phyloP scores from a whole-genome alignment of 192 early-diverging fungal genomes.

The Oehlia diaphana region DNA sequence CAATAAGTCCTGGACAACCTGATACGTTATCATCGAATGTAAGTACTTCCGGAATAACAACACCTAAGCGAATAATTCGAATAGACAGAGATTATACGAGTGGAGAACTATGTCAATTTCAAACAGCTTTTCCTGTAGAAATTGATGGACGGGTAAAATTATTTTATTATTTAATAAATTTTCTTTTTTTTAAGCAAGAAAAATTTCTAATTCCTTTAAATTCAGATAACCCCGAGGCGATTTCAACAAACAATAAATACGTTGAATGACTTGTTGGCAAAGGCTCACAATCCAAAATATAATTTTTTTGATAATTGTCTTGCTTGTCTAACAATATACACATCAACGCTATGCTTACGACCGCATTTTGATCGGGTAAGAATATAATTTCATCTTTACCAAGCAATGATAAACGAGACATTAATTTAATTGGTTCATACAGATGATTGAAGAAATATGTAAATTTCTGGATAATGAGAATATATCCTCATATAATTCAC shows the following conservation, averaged over 20 bases:
- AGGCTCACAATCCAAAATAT: constrained; percentile 25
- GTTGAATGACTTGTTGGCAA: constrained; percentile 16
- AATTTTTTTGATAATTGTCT: constrained; percentile 20
- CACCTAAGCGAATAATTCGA: constrained; percentile 23
- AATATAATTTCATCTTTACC: not conserved
- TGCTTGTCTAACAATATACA: constrained; percentile 24
- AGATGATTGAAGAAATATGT: constrained; percentile 31
- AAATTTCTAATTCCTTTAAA: not conserved
- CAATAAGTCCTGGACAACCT: not conserved
- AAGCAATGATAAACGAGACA: not conserved
- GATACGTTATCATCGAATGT: constrained; percentile 19
- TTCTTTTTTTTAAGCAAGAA: not conserved
- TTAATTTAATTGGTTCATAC: not conserved
- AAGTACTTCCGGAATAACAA: not conserved
- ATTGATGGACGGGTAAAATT: constrained; percentile 27
- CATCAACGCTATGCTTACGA: constrained; percentile 18
- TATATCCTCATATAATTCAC: constrained; percentile 12
- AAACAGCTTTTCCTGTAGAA: constrained; percentile 11
- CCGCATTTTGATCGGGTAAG: constrained; percentile 26
- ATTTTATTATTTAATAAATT: not conserved
- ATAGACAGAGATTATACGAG: constrained; percentile 29
- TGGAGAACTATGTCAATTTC: constrained; percentile 28
- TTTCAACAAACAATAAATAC: constrained; percentile 26
- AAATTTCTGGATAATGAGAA: constrained; percentile 31
- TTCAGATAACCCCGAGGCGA: constrained; percentile 14